These are phyloP conservation scores for Bryoerythrophyllum caledonicum DNA, from an alignment of 225 moss, liverwort and hornwort species.

Conservation along the genomic window DNA sequence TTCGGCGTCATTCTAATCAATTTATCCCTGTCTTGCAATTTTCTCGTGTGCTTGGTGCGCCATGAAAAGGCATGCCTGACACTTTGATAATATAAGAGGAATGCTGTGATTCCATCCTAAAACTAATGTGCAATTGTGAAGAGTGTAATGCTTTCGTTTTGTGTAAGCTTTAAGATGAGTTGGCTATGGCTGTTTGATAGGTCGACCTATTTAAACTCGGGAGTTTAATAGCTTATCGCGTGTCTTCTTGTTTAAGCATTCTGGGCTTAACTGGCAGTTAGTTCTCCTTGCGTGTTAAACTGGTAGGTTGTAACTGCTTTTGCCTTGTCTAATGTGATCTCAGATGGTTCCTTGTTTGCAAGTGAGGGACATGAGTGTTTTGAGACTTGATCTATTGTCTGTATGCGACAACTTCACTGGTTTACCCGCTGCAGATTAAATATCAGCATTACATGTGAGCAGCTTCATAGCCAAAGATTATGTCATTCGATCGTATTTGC, in stretches of 20 bases:
- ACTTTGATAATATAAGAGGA: not conserved
- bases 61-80: not conserved
- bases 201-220: not conserved
- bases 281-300: constrained; percentile 21
- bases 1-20: constrained; percentile 4
- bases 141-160: not conserved
- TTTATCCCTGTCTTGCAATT: not conserved
- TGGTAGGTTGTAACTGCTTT: constrained; percentile 50
- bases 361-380: constrained; percentile 25
- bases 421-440: not conserved
- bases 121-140: not conserved
- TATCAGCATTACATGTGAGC: constrained; percentile 3
- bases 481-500: constrained; percentile 1
- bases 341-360: constrained; percentile 23
- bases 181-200: constrained; percentile 22
- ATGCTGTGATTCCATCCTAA: not conserved
- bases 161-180: not conserved
- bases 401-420: not conserved
- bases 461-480: not conserved
- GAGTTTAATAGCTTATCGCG: not conserved
- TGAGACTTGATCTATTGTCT: constrained; percentile 11
- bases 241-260: not conserved
- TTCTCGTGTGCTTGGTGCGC: constrained; percentile 6
- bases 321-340: constrained; percentile 38
- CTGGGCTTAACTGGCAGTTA: constrained; percentile 34